Percentiles rank a stretch among this genome's conserved stretches.
phyloP scores from a whole-genome alignment of 805 yeast species.

The Blastobotrys terrestris region DNA sequence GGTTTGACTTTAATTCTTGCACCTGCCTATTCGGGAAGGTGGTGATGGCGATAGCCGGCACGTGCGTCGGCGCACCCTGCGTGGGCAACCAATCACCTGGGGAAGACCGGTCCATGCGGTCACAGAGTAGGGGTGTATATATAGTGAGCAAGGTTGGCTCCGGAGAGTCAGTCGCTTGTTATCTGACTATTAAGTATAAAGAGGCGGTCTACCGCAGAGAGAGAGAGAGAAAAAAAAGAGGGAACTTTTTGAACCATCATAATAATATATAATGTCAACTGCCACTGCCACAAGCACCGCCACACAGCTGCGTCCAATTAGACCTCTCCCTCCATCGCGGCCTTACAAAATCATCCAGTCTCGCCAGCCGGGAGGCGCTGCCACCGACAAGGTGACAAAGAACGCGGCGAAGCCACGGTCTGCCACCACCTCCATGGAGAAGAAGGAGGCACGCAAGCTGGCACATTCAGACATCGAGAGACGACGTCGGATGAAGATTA shows the following conservation, averaged over 20 bases:
- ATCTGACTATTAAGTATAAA: no score
- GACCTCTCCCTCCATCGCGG: constrained; percentile 1
- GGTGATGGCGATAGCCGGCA: not conserved
- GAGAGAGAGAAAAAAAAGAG: no score
- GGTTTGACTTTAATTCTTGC: not conserved
- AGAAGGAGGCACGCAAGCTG: constrained; percentile 44
- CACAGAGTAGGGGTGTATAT: not conserved
- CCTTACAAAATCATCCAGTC: constrained; percentile 15
- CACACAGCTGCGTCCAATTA: not conserved
- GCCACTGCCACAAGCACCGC: not conserved
- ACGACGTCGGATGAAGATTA: constrained; percentile 69
- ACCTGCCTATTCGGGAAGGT: not conserved
- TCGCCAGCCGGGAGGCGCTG: not conserved
- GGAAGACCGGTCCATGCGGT: not conserved
- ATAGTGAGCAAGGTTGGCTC: not conserved
- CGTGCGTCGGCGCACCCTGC: not conserved
- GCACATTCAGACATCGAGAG: constrained; percentile 78
- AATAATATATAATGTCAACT: not conserved
- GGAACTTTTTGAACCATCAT: no score
- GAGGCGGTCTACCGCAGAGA: no score
- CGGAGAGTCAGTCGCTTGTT: no score
- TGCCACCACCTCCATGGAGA: constrained; percentile 18
- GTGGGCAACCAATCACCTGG: not conserved
- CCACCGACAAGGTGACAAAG: not conserved
- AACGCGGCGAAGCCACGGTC: not conserved